Base-by-base conservation (phyloP, 2,329 filamentous ascomycete genomes). In the Anisogramma anomala region DNA sequence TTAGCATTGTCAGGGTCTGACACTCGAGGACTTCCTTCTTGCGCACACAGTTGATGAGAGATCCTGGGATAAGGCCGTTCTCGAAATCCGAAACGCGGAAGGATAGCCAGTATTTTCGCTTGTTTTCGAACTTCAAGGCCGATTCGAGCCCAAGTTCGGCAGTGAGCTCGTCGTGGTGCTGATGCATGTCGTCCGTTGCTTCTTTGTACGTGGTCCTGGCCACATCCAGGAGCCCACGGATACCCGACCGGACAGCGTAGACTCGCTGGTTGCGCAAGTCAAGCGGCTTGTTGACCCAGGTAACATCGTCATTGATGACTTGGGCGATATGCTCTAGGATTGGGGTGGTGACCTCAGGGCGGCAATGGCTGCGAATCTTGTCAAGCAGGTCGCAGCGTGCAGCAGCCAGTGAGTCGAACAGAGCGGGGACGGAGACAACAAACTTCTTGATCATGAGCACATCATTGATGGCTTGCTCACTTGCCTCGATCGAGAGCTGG, bases 141-240 rank as follows among this genome's bases (percentile, higher is more conserved):
- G 84, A 65, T 1, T 63, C 57, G 3, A 93, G 58, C 3, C 72
- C 65, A 51, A 79, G 66, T 15, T 69, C 65, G 82, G 84, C 68
- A 47, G 74, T 74, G 9, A 95, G 59, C 13, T 77, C 70, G 17
- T 74, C 69, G 3, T 89, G 48, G 36, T 55, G 54, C 18, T 57
- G 49, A 22, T 57, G 50, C 69, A 55, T 75, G 57, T 94, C 85
- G 36, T 82, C 74, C 4, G 80, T 91, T 2, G 82, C 77, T 57
- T 96, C 89, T 52, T 91, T 93, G 62, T 91, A 95, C 0, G 85
- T 86, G 53, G 87, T 82, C 4, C 88, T 75, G 25, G 86, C 84
- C 27, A 95, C 83, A 60, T 95, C 89, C 3, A 96, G 73, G 42
- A 95, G 72, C 2, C 84, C 84, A 51, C 85, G 87, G 31, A 91